Evolutionary conservation across 305 asterid genomes (phyloP), one percentile per base, ranked within the genome.

Genomic region (Fraxinus baroniana): DNA sequence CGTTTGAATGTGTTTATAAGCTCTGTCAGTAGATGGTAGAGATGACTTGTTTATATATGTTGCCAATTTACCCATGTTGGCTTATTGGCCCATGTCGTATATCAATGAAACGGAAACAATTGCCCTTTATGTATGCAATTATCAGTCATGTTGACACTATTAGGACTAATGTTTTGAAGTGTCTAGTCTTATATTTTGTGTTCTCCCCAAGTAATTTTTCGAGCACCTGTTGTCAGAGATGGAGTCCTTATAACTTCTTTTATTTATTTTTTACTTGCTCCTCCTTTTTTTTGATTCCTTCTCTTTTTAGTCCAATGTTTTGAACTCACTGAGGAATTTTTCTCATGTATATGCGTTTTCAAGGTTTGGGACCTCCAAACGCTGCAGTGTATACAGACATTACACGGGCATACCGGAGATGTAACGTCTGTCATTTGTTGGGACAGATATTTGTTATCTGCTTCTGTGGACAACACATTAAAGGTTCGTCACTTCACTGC

Each of bases 401-500:
- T 94, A 18, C 37, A 78, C 5, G 93, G 93, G 30, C 97, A 94
- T 68, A 78, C 87, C 1, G 80, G 79, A 52, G 87, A 41, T 4
- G 96, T 91, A 22, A 90, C 77, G 22, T 86, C 96, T 78, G 78
- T 94, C 55, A 78, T 93, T 17, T 91, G 93, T 83, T 94, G 93
- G 93, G 89, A 87, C 37, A 26, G 30, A 0, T 91, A 78, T 80
- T 82, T 94, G 83, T 6, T 94, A 36, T 88, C 96, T 9, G 92
- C 93, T 71, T 93, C 98, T 17, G 82, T 90, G 35, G 98, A 94
- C 85, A 88, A 88, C 6, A 89, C 94, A 26, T 2, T 94, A 5
- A 92, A 91, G 88, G 90, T 93, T 18, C 24, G 84, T 32, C 76
- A 76, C 64, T 41, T 44, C 52, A 17, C 75, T 66, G 8, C 62